These are phyloP conservation scores for Dimargaris cristalligena DNA, from an alignment of 192 early-diverging fungal species.

Conservation along the genomic window DNA sequence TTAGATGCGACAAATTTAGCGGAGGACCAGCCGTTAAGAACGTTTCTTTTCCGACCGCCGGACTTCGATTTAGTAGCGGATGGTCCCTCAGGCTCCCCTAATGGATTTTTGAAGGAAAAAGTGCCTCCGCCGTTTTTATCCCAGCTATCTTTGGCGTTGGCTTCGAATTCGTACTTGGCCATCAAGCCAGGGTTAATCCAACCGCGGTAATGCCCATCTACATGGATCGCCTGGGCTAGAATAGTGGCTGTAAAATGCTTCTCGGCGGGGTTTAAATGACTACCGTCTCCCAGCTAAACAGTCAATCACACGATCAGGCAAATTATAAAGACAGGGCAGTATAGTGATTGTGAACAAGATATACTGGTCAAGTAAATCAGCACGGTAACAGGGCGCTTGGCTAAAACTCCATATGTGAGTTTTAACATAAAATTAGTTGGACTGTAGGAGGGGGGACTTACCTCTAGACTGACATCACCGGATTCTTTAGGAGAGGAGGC, in stretches of 20 bases:
- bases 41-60: too few species aligned
- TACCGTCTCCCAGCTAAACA: conserved; percentile 20
- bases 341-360: background rate
- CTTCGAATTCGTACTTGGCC: conserved; percentile 37
- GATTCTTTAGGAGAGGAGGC: conserved; percentile 11
- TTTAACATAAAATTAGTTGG: conserved; percentile 15
- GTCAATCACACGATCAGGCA: too few species aligned
- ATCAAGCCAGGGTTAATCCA: conserved; percentile 43
- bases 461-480: conserved; percentile 5
- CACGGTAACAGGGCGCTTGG: conserved; percentile 18
- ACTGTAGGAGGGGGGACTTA: conserved; percentile 1
- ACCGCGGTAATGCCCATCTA: conserved; percentile 43
- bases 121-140: conserved; percentile 58
- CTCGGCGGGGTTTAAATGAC: conserved; percentile 29
- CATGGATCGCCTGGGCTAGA: conserved; percentile 30
- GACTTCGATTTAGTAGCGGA: too few species aligned
- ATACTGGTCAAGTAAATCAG: conserved; percentile 3
- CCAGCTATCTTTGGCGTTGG: conserved; percentile 44
- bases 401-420: conserved; percentile 22
- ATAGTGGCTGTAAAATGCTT: conserved; percentile 33
- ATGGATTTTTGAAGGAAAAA: conserved; percentile 47
- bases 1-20: conserved; percentile 36
- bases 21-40: conserved; percentile 21
- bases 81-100: conserved; percentile 30
- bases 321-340: background rate